Evolutionary conservation across 805 yeast species (phyloP).

Genomic region (Candida chilensis): DNA sequence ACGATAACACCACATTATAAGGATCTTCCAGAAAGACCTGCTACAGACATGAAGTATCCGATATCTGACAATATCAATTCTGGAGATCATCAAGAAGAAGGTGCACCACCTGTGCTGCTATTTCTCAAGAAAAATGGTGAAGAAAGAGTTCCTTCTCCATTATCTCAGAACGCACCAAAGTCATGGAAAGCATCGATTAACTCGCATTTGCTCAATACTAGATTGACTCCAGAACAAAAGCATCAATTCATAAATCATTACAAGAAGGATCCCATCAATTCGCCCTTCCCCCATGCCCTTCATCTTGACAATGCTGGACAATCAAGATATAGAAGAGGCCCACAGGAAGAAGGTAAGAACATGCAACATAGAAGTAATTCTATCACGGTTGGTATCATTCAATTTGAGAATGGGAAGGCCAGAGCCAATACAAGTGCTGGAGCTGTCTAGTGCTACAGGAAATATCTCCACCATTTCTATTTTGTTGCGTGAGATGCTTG

Average conservation of each 20-base stretch:
- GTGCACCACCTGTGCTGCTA: background rate
- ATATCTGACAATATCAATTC: background rate
- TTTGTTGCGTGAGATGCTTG: too few species aligned
- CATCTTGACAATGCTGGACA: constrained; percentile 24
- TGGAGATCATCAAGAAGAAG: constrained; percentile 1
- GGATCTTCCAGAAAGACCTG: background rate
- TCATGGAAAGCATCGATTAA: constrained; percentile 15
- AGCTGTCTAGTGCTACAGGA: too few species aligned
- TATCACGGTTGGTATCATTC: too few species aligned
- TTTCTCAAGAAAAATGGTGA: background rate
- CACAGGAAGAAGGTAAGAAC: too few species aligned
- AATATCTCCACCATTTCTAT: too few species aligned
- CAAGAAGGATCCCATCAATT: constrained; percentile 23
- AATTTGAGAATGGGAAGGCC: too few species aligned
- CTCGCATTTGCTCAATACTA: constrained; percentile 11
- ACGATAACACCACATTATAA: background rate
- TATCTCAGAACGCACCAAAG: constrained; percentile 19
- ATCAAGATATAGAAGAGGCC: too few species aligned
- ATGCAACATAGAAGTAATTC: too few species aligned
- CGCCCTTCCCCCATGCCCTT: constrained; percentile 26
- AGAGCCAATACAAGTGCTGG: too few species aligned
- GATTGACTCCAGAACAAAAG: constrained; percentile 4
- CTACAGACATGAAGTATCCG: background rate
- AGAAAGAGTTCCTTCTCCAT: constrained; percentile 20
- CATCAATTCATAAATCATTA: constrained; percentile 34